Evolutionary conservation across 2,329 filamentous ascomycete species (phyloP).

Genomic region (Clonostachys byssicola): DNA sequence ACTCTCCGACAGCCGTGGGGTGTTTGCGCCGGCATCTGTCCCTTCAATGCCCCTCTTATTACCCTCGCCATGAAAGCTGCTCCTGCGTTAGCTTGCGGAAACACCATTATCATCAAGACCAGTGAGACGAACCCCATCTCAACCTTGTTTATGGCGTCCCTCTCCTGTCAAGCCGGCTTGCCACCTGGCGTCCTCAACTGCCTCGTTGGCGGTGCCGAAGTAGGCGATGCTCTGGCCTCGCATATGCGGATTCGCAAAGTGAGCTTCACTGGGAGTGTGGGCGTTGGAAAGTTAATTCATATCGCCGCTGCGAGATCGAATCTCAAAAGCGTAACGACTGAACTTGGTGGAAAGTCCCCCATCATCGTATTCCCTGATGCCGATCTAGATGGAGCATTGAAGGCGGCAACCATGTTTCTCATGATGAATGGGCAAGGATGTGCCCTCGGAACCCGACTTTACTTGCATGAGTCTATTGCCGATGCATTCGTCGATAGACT

Average conservation of each 20-base stretch:
- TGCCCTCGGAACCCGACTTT: conserved; percentile 86
- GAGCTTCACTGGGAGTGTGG: conserved; percentile 83
- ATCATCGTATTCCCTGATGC: conserved; percentile 98
- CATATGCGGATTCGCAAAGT: conserved; percentile 75
- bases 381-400: conserved; percentile 65
- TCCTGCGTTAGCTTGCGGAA: conserved; percentile 87
- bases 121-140: conserved; percentile 91
- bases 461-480: conserved; percentile 52
- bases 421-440: conserved; percentile 93
- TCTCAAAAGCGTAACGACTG: conserved; percentile 79
- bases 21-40: conserved; percentile 41
- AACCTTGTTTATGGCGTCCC: conserved; percentile 79
- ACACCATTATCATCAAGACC: conserved; percentile 88
- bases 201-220: conserved; percentile 74
- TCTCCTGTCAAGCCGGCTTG: conserved; percentile 81
- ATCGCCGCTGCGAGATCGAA: conserved; percentile 70
- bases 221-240: conserved; percentile 74
- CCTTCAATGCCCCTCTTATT: conserved; percentile 52
- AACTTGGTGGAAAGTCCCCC: conserved; percentile 90
- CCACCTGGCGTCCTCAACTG: conserved; percentile 89
- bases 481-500: conserved; percentile 46
- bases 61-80: too few relatives aligned
- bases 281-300: conserved; percentile 77
- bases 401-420: conserved; percentile 73
- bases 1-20: too few relatives aligned